Evolutionary conservation across 2,329 filamentous ascomycete genomes (phyloP).

Genomic region (Biscogniauxia sp.): DNA sequence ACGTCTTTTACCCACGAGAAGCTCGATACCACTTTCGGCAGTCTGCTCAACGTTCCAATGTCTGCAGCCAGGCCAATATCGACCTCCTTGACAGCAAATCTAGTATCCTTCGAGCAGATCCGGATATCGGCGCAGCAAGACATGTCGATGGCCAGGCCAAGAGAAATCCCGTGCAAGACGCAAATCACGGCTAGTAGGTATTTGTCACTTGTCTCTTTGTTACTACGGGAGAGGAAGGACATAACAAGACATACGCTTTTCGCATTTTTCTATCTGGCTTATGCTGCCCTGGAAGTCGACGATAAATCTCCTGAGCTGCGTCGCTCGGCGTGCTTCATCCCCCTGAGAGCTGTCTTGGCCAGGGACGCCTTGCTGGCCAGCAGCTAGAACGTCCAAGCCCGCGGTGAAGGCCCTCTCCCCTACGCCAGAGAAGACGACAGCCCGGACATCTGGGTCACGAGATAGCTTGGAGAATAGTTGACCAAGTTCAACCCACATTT

Average conservation of each 20-base stretch:
- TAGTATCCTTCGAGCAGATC: constrained; percentile 57
- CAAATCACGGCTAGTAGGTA: constrained; percentile 67
- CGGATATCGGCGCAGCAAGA: constrained; percentile 69
- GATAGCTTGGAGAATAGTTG: constrained; percentile 71
- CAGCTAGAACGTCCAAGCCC: constrained; percentile 78
- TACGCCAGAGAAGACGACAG: constrained; percentile 75
- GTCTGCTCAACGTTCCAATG: constrained; percentile 69
- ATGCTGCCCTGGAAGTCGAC: constrained; percentile 79
- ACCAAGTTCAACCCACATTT: constrained; percentile 83
- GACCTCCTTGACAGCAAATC: constrained; percentile 75
- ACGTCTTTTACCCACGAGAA: constrained; percentile 80
- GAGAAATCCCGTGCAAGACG: constrained; percentile 74
- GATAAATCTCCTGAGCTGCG: constrained; percentile 64
- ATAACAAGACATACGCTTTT: constrained; percentile 65
- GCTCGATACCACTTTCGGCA: constrained; percentile 71
- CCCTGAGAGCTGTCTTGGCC: constrained; percentile 26
- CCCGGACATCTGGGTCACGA: constrained; percentile 68
- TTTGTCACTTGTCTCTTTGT: not conserved
- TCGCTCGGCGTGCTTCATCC: constrained; percentile 66
- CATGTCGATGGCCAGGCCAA: constrained; percentile 77
- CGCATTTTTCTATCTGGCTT: constrained; percentile 74
- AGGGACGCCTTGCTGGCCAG: constrained; percentile 51
- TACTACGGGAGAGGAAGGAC: not conserved
- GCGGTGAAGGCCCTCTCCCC: constrained; percentile 83
- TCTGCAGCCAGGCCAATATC: constrained; percentile 80